phyloP scores from a whole-genome alignment of 306 rosid species.

The Quercus berberidifolia region DNA sequence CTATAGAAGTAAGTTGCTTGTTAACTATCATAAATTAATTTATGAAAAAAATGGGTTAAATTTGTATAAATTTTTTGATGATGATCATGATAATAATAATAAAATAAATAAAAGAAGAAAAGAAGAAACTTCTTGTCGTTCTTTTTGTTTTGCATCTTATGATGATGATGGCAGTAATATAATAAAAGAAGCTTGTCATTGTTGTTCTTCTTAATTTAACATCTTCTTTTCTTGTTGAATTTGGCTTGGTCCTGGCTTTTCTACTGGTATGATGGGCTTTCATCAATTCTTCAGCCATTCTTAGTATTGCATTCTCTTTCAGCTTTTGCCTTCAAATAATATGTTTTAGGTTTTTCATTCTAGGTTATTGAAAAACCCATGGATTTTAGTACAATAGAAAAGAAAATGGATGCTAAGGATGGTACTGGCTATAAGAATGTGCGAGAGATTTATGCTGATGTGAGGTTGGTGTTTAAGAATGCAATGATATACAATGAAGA shows the following conservation, averaged over 20 bases:
- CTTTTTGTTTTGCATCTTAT: no score
- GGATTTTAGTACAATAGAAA: slow-evolving; percentile 74
- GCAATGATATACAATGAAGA: slow-evolving; percentile 80
- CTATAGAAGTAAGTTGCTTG: neutral
- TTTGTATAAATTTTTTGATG: neutral
- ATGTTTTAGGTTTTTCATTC: slow-evolving; percentile 10
- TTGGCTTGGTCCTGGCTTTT: neutral
- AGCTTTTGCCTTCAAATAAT: neutral
- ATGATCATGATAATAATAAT: neutral
- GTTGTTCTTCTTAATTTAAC: neutral
- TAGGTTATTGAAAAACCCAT: slow-evolving; percentile 82
- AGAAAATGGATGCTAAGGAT: slow-evolving; percentile 70
- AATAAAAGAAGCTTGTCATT: no score
- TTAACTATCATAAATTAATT: neutral
- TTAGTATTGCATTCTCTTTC: neutral
- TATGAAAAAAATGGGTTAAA: neutral
- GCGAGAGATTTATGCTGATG: slow-evolving; percentile 68
- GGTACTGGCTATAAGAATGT: slow-evolving; percentile 71
- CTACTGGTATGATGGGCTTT: no score
- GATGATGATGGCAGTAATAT: no score
- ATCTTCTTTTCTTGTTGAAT: neutral
- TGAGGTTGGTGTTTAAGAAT: slow-evolving; percentile 67
- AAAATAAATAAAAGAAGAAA: no score
- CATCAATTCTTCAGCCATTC: no score
- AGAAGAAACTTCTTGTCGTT: no score